Evolutionary conservation across 1,284 basidiomycete genomes (phyloP).

Genomic region (Singerocomus rubriflavus): DNA sequence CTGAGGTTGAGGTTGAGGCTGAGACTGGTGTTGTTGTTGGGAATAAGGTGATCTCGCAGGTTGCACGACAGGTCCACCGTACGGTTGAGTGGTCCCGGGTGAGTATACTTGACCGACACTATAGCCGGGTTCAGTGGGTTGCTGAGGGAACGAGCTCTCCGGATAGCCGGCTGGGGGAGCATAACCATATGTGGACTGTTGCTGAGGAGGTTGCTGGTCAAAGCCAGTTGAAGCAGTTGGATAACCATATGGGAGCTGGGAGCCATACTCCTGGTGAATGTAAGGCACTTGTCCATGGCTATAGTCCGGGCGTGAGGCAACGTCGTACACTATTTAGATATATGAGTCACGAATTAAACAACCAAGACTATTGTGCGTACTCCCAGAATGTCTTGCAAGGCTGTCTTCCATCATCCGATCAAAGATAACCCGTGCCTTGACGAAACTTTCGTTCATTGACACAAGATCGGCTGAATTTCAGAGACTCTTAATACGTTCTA

Average conservation of each 20-base stretch:
- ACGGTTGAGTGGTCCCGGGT: constrained; percentile 29
- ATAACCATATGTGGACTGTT: constrained; percentile 36
- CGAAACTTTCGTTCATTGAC: constrained; percentile 87
- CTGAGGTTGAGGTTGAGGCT: constrained; percentile 20
- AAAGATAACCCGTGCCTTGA: constrained; percentile 79
- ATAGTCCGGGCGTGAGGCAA: constrained; percentile 23
- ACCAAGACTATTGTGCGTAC: constrained; percentile 32
- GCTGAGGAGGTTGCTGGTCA: constrained; percentile 38
- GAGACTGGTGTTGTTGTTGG: constrained; percentile 27
- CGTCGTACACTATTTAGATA: constrained; percentile 27
- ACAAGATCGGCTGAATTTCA: constrained; percentile 68
- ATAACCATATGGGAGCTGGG: constrained; percentile 38
- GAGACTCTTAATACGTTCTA: constrained; percentile 5
- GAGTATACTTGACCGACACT: constrained; percentile 27
- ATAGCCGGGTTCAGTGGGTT: constrained; percentile 39
- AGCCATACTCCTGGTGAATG: constrained; percentile 29
- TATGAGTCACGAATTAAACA: constrained; percentile 11
- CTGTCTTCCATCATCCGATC: constrained; percentile 92
- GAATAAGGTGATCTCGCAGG: constrained; percentile 30
- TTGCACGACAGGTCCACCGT: constrained; percentile 28
- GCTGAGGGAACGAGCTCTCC: constrained; percentile 27
- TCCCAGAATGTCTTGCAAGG: constrained; percentile 68
- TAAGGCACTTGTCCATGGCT: constrained; percentile 21
- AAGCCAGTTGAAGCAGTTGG: constrained; percentile 40
- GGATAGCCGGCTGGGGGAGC: constrained; percentile 36